Percentiles rank a stretch among this genome's conserved stretches.
phyloP scores from a whole-genome alignment of 1,284 basidiomycete genomes.

The Cutaneotrichosporon spelunceum region DNA sequence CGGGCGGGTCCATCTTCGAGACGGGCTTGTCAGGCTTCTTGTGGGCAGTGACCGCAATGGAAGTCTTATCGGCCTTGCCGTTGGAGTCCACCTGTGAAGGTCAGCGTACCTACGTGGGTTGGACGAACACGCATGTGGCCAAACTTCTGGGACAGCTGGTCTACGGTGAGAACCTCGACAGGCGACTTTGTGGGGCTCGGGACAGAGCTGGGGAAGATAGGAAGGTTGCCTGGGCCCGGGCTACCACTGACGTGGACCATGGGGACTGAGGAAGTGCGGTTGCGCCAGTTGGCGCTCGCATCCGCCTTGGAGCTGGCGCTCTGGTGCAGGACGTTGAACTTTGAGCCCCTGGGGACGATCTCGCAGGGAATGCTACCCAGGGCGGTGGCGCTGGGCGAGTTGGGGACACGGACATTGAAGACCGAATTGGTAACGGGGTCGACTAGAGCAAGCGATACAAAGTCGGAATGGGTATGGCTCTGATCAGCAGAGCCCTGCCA shows the following conservation, averaged over 20 bases:
- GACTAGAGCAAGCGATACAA: conserved; percentile 15
- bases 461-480: background rate
- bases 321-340: conserved; percentile 10
- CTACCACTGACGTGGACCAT: background rate
- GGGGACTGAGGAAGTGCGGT: background rate
- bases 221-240: background rate
- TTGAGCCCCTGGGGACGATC: conserved; percentile 4
- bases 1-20: conserved; percentile 1
- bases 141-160: conserved; percentile 42
- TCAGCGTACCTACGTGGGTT: too few relatives aligned
- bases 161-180: conserved; percentile 36
- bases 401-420: conserved; percentile 19
- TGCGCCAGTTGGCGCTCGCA: conserved; percentile 42
- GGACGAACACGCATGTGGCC: conserved; percentile 16
- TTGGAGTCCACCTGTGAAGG: conserved; percentile 6
- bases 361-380: conserved; percentile 7
- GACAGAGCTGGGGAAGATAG: background rate
- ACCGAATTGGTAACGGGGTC: conserved; percentile 20
- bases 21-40: conserved; percentile 4
- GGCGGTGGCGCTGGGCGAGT: conserved; percentile 3
- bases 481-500: conserved; percentile 6
- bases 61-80: conserved; percentile 6
- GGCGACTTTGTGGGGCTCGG: background rate
- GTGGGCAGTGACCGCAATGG: background rate
- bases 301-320: conserved; percentile 37